Base-by-base conservation (phyloP, 176 grass and related monocot genomes). In the Musa itinerans region DNA sequence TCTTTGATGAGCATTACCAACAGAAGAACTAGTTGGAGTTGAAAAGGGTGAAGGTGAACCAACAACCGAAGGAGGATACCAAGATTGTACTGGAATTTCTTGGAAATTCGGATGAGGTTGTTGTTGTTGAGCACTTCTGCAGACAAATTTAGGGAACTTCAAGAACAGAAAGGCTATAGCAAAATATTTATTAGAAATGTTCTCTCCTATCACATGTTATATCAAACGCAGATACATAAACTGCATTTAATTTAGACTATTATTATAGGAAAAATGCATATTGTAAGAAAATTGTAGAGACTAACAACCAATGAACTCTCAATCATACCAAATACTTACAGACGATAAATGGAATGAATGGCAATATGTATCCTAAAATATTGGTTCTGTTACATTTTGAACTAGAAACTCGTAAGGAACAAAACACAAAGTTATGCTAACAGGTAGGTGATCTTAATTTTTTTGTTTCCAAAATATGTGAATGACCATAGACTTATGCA, bases 51-150 rank as follows among this genome's bases (percentile, higher is more conserved):
- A 91, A 73, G 79, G 78, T 55, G 92, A 87, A 77, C 73, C 54
- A 14, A 56, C 63, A 48, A 91, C 86, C 1, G 90, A 89, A 21
- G 86, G 86, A 76, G 94, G 87, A 69, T 91, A 89, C 94, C 94
- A 98, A 9, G 93, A 88, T 54, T 96, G 89, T 8, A 77, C 68
- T 77, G 90, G 59, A 24, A 70, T 87, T 29, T 89, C 89, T 75
- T 85, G 88, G 58, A 89, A 86, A 85, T 86, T 98, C 23, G 86
- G 23, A 61, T 83, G 86, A 78, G 83, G 19, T 54, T 86, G 80
- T 76, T 85, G 92, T 71, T 83, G 83, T 80, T 86, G 87, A 67
- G 83, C 76, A 73, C 82, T 80, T 67, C 80, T 82, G 76, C 49
- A 53, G 8, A 52, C n/a, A 52, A 53, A 72, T 72, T 50, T n/a